Conservation (phyloP, 2,329 filamentous ascomycete genomes). For the Claviceps sp. region DNA sequence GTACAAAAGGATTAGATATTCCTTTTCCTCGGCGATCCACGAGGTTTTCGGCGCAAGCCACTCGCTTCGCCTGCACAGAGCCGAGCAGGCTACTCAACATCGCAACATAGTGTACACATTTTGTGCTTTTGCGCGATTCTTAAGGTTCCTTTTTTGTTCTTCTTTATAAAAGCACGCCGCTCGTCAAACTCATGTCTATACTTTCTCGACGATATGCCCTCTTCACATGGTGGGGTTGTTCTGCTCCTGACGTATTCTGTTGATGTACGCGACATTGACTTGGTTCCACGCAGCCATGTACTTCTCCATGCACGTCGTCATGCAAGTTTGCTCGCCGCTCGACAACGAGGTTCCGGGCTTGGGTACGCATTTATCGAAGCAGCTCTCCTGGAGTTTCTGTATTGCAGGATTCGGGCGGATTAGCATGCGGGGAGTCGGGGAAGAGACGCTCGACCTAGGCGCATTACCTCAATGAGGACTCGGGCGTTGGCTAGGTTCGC, state of each 20-base stretch:
- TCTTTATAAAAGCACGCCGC: neutral
- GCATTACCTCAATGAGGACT: conserved; percentile 52
- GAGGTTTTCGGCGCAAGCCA: neutral
- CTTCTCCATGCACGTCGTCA: conserved; percentile 70
- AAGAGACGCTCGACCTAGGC: neutral
- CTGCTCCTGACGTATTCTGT: conserved; percentile 46
- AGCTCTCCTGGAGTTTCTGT: conserved; percentile 69
- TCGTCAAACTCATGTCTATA: neutral
- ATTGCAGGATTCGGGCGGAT: neutral
- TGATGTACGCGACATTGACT: conserved; percentile 55
- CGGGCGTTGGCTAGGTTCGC: conserved; percentile 55
- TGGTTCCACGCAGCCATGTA: conserved; percentile 72
- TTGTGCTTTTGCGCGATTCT: neutral
- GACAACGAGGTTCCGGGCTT: conserved; percentile 55
- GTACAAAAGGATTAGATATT: neutral
- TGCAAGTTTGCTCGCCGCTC: conserved; percentile 54
- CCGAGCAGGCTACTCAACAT: neutral
- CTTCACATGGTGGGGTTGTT: conserved; percentile 11
- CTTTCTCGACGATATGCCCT: neutral
- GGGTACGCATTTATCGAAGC: conserved; percentile 65
- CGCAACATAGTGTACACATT: neutral
- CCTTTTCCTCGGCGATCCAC: neutral
- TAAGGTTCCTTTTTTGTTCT: neutral
- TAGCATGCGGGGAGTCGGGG: neutral
- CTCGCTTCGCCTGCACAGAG: too few species aligned